Percentiles rank a stretch among this genome's conserved stretches.
Evolutionary conservation across 495 filamentous ascomycete species (phyloP).

Genomic region (Aspergillus asperescens): DNA sequence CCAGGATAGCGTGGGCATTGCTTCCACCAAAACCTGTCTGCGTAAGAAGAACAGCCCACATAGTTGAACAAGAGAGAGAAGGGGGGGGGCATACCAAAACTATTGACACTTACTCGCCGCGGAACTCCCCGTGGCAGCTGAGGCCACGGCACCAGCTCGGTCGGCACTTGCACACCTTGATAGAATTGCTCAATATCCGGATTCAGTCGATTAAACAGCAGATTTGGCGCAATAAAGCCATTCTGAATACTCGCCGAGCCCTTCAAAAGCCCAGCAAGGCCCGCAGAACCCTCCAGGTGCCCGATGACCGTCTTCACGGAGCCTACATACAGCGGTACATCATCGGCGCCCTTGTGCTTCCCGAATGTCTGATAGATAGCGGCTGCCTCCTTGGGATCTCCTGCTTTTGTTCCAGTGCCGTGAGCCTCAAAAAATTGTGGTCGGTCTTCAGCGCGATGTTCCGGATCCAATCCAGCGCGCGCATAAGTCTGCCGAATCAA

Average conservation of each 20-base stretch:
- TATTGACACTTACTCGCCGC: conserved; percentile 30
- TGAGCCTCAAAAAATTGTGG: conserved; percentile 24
- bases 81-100: no score
- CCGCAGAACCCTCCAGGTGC: conserved; percentile 27
- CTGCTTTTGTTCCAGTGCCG: conserved; percentile 37
- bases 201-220: background rate
- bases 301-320: conserved; percentile 43
- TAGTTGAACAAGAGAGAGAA: no score
- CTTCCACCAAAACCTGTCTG: conserved; percentile 64
- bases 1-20: conserved; percentile 59
- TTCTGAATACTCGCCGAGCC: background rate
- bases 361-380: background rate
- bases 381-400: conserved; percentile 10
- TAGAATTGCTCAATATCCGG: background rate
- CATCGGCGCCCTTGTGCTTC: background rate
- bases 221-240: background rate
- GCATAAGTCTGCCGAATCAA: background rate
- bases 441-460: conserved; percentile 8
- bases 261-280: background rate
- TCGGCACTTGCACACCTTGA: no score
- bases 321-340: conserved; percentile 25
- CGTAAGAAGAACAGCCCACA: no score
- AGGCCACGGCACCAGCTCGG: no score
- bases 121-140: no score
- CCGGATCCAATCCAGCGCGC: background rate